phyloP scores from a whole-genome alignment of 2,329 filamentous ascomycete species.

The Ploettnerulaceae sp. region DNA sequence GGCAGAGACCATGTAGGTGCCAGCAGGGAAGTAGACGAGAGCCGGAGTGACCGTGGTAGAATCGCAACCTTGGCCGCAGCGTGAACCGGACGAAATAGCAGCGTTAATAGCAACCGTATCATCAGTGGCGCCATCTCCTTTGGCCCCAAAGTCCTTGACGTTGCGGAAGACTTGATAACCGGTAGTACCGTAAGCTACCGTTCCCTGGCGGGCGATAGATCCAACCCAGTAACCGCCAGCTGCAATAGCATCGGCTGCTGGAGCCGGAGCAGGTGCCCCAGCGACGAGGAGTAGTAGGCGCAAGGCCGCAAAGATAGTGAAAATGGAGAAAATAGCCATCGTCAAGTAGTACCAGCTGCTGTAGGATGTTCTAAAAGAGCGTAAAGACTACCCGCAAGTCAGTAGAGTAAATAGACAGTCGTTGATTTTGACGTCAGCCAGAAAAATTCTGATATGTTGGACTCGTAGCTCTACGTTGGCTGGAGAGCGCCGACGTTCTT shows the following conservation, averaged over 20 bases:
- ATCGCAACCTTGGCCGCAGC: slow-evolving; percentile 78
- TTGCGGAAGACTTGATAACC: slow-evolving; percentile 73
- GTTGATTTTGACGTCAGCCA: slow-evolving; percentile 4
- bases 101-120: slow-evolving; percentile 83
- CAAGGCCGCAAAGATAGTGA: slow-evolving; percentile 29
- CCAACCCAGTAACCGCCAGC: slow-evolving; percentile 31
- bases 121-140: slow-evolving; percentile 64
- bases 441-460: background rate
- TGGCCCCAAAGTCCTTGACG: slow-evolving; percentile 70
- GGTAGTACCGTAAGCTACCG: slow-evolving; percentile 36
- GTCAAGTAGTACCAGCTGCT: slow-evolving; percentile 34
- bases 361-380: slow-evolving; percentile 31
- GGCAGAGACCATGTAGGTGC: slow-evolving; percentile 75
- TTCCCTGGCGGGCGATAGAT: slow-evolving; percentile 32
- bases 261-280: slow-evolving; percentile 19
- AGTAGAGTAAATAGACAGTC: slow-evolving; percentile 17
- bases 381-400: slow-evolving; percentile 24
- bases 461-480: background rate
- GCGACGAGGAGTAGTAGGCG: slow-evolving; percentile 28
- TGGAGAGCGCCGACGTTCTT: background rate
- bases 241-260: slow-evolving; percentile 13
- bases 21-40: slow-evolving; percentile 84
- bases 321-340: slow-evolving; percentile 32
- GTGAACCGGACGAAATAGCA: slow-evolving; percentile 70
- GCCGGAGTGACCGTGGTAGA: slow-evolving; percentile 80